Evolutionary conservation across 2,329 filamentous ascomycete genomes (phyloP).

Genomic region (Ophiosphaerella herpotricha): DNA sequence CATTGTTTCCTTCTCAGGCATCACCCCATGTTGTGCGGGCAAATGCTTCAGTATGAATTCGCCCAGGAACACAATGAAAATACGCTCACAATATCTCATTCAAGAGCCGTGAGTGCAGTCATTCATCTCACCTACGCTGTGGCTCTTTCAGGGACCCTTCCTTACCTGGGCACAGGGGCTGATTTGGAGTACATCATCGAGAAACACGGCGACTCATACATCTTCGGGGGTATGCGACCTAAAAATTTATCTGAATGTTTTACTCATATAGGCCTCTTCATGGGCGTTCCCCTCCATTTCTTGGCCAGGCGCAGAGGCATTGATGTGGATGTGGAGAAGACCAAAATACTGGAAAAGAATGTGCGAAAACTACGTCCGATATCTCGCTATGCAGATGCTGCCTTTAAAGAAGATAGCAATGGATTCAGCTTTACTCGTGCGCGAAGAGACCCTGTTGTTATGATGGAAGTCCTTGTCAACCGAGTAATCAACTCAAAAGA

Average conservation of each 20-base stretch:
- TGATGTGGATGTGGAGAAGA: too few species aligned
- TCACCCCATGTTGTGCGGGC: not conserved
- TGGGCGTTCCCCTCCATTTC: not conserved
- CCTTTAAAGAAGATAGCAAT: not conserved
- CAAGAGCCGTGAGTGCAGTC: not conserved
- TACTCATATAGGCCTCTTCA: not conserved
- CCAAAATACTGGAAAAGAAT: too few species aligned
- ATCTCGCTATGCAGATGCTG: not conserved
- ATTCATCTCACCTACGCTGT: not conserved
- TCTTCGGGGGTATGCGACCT: not conserved
- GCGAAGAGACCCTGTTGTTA: not conserved
- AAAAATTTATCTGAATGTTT: not conserved
- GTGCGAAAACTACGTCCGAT: not conserved
- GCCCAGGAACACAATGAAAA: not conserved
- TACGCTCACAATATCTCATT: not conserved
- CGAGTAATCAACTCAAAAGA: not conserved
- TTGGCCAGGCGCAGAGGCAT: too few species aligned
- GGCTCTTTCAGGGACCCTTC: not conserved
- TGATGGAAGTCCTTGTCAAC: not conserved
- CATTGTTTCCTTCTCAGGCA: not conserved
- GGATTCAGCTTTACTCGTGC: not conserved
- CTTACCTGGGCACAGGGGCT: not conserved
- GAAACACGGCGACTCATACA: not conserved
- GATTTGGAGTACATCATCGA: constrained; percentile 1
- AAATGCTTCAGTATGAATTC: not conserved